Evolutionary conservation across 768 basidiomycete species (phyloP), one percentile per base, ranked within the genome.

Genomic region (Lyophyllum atratum): DNA sequence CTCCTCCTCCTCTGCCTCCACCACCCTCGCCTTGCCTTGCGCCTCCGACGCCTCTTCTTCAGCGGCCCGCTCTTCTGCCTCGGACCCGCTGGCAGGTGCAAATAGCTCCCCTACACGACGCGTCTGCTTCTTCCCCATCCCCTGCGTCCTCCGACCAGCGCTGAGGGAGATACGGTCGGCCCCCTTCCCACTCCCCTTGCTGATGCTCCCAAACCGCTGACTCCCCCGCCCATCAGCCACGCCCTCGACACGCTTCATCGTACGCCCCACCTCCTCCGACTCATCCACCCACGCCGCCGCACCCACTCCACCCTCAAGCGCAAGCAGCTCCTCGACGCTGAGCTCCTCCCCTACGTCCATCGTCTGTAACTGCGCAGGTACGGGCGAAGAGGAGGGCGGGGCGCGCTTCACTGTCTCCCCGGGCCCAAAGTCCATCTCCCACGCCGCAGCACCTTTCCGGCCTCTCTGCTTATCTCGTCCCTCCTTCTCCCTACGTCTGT

Each of bases 11-110:
- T 56, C 59, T 80, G 82, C 80, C 31, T 76, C 83, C 62, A 78
- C 82, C 68, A 83, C 83, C 34, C 78, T 79, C 48, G 34, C 82
- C 82, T 55, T 39, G n/a, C 50, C 29, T 37, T 54, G 21, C 45
- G 53, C 39, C 24, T 47, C 26, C 7, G n/a, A 47, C 12, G 5
- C 33, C 33, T 37, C 29, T 22, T 47, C 29, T 7, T 34, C 48
- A 2, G 25, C n/a, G 3, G 9, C 24, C n/a, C 22, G 12, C 47
- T 49, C 37, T 14, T 6, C n/a, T 6, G 21, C 21, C 26, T 11
- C 54, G 3, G 14, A 44, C n/a, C 24, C 45, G 0, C 26, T 26
- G 17, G 45, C 44, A 43, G 33, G 7, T 21, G 28, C 22, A 46
- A 61, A 61, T 24, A 63, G 24, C 42, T 60, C 59, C 9, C 42